Conservation (phyloP, 1,139 yeast genomes). For the Yamadazyma atlantica region DNA sequence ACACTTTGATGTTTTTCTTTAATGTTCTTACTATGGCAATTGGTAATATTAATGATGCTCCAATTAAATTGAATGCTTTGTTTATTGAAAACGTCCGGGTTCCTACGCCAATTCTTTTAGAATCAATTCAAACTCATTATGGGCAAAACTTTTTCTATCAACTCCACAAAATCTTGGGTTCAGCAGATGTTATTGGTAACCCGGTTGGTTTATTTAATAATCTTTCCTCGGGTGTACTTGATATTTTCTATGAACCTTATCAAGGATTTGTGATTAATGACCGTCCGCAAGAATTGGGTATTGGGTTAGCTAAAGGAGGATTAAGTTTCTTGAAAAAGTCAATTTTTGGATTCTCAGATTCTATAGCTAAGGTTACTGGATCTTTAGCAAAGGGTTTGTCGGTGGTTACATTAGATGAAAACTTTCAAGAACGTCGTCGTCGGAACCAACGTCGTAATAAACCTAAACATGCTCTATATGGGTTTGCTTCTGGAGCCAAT, state of each 20-base stretch:
- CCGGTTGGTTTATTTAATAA: constrained; percentile 96
- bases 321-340: constrained; percentile 91
- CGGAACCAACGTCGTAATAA: constrained; percentile 71
- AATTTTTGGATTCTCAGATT: constrained; percentile 91
- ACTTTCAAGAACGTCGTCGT: constrained; percentile 80
- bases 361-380: constrained; percentile 89
- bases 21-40: constrained; percentile 94
- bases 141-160: constrained; percentile 92
- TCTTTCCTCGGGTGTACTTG: constrained; percentile 91
- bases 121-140: constrained; percentile 80
- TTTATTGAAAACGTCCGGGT: constrained; percentile 87
- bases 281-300: constrained; percentile 93
- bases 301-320: constrained; percentile 95
- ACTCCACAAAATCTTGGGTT: constrained; percentile 88
- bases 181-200: constrained; percentile 94
- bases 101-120: constrained; percentile 71
- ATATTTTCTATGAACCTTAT: constrained; percentile 95
- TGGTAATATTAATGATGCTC: constrained; percentile 97
- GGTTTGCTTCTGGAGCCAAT: constrained; percentile 83
- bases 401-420: constrained; percentile 83
- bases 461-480: constrained; percentile 88
- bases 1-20: constrained; percentile 70
- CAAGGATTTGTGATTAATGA: constrained; percentile 94
- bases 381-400: constrained; percentile 93
- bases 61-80: constrained; percentile 83